These are phyloP conservation scores for thale cress (Arabidopsis thaliana) DNA, from an alignment of 345 rosid species.

Conservation along the genomic window TAIR10.1 NC_003076.8:2655501-2656000, in stretches of 20 bases:
- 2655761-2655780: conserved; percentile 15
- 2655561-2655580: conserved; percentile 85
- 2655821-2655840: conserved; percentile 31
- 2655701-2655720: neutral
- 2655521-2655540: conserved; percentile 71
- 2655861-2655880: conserved; percentile 40
- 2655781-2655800: conserved; percentile 1
- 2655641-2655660: conserved; percentile 58
- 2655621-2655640: conserved; percentile 55
- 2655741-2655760: conserved; percentile 3
- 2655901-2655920: conserved; percentile 43
- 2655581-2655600: conserved; percentile 80
- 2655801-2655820: conserved; percentile 1
- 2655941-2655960: conserved; percentile 41
- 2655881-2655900: conserved; percentile 43
- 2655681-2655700: conserved; percentile 36
- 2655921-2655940: conserved; percentile 55
- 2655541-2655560: conserved; percentile 48
- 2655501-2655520: conserved; percentile 54
- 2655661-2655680: conserved; percentile 57
- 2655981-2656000: conserved; percentile 24
- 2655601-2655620: conserved; percentile 58
- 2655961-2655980: conserved; percentile 82
- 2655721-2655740: neutral
- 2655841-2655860: conserved; percentile 35